These are phyloP conservation scores for Vicia villosa DNA, from an alignment of 306 rosid genomes.

Conservation along the genomic window DNA sequence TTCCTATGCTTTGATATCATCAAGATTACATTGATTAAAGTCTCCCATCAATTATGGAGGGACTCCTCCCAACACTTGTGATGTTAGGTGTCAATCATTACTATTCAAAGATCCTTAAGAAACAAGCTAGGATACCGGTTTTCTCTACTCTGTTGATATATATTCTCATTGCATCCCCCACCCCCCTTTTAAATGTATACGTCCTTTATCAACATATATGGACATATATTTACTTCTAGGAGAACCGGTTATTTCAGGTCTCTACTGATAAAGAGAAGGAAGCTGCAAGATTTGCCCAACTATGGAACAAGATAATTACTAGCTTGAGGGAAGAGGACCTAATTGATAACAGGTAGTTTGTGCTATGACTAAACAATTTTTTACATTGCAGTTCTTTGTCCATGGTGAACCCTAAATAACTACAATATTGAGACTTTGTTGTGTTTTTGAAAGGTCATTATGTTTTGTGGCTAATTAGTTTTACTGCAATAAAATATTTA, in stretches of 20 bases:
- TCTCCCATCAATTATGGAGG: neutral
- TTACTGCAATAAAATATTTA: conserved; percentile 43
- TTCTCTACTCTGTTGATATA: no score
- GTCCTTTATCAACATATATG: conserved; percentile 8
- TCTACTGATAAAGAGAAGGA: conserved; percentile 60
- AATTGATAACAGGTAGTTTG: conserved; percentile 75
- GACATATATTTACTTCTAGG: conserved; percentile 8
- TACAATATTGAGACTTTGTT: conserved; percentile 5
- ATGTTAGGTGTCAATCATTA: neutral
- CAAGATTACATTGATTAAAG: neutral
- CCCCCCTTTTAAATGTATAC: neutral
- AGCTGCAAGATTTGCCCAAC: conserved; percentile 89
- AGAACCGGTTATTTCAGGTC: conserved; percentile 51
- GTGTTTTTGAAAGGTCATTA: conserved; percentile 11
- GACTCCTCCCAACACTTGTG: neutral
- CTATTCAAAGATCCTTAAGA: neutral
- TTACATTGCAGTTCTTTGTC: conserved; percentile 26
- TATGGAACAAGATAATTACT: conserved; percentile 86
- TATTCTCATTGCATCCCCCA: neutral
- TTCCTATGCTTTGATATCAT: neutral
- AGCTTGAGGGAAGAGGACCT: conserved; percentile 97
- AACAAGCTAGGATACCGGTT: neutral
- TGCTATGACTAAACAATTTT: conserved; percentile 14
- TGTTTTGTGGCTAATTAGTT: conserved; percentile 14
- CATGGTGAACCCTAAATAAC: conserved; percentile 17